Percentiles rank a stretch among this genome's conserved stretches.
These are phyloP conservation scores for Saccharata proteae DNA, from an alignment of 2,329 filamentous ascomycete genomes.

Conservation along the genomic window DNA sequence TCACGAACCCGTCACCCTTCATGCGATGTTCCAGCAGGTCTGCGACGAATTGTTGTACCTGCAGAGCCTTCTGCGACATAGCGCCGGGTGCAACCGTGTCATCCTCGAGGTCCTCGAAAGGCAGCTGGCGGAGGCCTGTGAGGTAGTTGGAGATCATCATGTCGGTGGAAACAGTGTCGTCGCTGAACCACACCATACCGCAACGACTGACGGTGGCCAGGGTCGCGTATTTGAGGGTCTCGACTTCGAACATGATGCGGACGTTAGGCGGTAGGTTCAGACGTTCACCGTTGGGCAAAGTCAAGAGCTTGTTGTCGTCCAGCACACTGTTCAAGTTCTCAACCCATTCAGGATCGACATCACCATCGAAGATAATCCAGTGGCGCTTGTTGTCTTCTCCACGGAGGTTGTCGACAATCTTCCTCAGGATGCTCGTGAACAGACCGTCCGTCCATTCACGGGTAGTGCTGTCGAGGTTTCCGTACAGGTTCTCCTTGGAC, in stretches of 20 bases:
- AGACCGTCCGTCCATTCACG: conserved; percentile 98
- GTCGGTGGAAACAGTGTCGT: conserved; percentile 82
- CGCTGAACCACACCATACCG: conserved; percentile 99
- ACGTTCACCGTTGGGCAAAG: conserved; percentile 93
- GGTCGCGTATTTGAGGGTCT: conserved; percentile 93
- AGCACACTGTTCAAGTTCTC: conserved; percentile 99
- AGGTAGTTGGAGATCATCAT: conserved; percentile 95
- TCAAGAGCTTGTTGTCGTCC: conserved; percentile 97
- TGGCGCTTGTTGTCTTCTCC: conserved; percentile 94
- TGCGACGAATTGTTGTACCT: conserved; percentile 67
- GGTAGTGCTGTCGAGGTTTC: conserved; percentile 89
- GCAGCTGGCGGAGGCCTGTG: conserved; percentile 64
- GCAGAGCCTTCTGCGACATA: conserved; percentile 52
- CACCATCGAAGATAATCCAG: conserved; percentile 98
- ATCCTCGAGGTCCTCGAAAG: conserved; percentile 93
- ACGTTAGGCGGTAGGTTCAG: conserved; percentile 90
- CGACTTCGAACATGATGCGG: conserved; percentile 99
- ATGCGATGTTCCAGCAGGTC: conserved; percentile 66
- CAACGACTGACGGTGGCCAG: conserved; percentile 98
- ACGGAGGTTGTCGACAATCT: conserved; percentile 97
- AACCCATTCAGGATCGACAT: conserved; percentile 98
- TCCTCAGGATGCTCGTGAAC: conserved; percentile 93
- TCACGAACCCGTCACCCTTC: conserved; percentile 67
- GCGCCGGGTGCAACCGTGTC: conserved; percentile 55
- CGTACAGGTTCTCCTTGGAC: conserved; percentile 97